A percentile compares a stretch with the other conserved stretches of the same genome.
Conservation (phyloP, 352 stramenopile species). For the Peronospora belbahrii region DNA sequence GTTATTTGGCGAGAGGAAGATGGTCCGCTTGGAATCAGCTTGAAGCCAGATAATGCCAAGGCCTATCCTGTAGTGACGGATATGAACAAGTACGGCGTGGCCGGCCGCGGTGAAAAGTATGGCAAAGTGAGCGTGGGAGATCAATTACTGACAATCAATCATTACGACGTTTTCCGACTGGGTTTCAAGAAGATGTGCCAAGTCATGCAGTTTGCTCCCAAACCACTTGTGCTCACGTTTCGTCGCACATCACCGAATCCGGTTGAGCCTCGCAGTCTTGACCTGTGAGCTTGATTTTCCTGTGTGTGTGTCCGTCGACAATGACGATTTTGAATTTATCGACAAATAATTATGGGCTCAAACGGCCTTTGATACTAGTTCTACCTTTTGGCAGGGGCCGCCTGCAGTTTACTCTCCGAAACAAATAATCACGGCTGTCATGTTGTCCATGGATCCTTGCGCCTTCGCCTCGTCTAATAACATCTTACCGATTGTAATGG, state of each 20-base stretch:
- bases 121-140: constrained; percentile 38
- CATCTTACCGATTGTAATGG: constrained; percentile 49
- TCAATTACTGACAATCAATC: constrained; percentile 63
- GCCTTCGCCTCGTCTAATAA: constrained; percentile 62
- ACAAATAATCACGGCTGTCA: constrained; percentile 72
- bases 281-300: constrained; percentile 30
- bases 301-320: neutral
- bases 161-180: constrained; percentile 51
- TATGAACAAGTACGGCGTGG: constrained; percentile 29
- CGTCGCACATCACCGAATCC: constrained; percentile 27
- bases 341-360: constrained; percentile 22
- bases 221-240: constrained; percentile 67
- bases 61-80: constrained; percentile 49
- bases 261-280: constrained; percentile 28
- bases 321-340: constrained; percentile 12
- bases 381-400: constrained; percentile 8
- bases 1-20: constrained; percentile 66
- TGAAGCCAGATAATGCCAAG: constrained; percentile 43
- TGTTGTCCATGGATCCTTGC: constrained; percentile 73
- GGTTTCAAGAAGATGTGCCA: constrained; percentile 48
- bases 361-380: constrained; percentile 26
- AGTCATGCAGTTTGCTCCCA: constrained; percentile 55
- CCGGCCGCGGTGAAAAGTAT: constrained; percentile 22
- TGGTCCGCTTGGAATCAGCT: constrained; percentile 41
- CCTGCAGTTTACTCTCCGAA: constrained; percentile 32